Conservation (phyloP, 2,329 filamentous ascomycete species). For the Phaeomoniella chlamydospora region DNA sequence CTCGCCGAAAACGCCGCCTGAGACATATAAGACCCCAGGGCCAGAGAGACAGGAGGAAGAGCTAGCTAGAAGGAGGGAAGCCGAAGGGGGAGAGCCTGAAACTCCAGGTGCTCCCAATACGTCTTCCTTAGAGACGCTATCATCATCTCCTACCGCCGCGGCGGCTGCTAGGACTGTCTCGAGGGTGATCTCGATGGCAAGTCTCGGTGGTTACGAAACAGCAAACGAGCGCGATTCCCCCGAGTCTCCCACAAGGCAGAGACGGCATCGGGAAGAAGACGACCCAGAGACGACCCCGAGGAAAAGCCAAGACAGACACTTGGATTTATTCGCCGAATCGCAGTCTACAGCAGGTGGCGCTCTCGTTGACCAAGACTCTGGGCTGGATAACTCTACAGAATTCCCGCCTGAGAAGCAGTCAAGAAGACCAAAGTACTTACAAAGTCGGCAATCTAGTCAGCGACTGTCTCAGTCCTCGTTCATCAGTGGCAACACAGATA, state of each 20-base stretch:
- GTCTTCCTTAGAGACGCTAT: constrained; percentile 24
- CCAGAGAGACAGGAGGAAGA: constrained; percentile 8
- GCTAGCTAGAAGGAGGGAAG: constrained; percentile 1
- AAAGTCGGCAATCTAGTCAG: constrained; percentile 40
- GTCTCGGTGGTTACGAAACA: constrained; percentile 15
- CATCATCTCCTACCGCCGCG: constrained; percentile 29
- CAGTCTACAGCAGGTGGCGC: not conserved
- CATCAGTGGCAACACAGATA: constrained; percentile 41
- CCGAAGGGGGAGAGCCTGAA: constrained; percentile 8
- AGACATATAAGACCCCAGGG: constrained; percentile 14
- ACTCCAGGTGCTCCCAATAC: constrained; percentile 15
- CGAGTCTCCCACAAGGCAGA: constrained; percentile 4
- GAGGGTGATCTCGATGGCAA: constrained; percentile 21
- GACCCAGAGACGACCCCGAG: constrained; percentile 1
- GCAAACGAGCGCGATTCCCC: constrained; percentile 10
- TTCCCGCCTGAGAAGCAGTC: constrained; percentile 14
- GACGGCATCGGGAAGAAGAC: constrained; percentile 1
- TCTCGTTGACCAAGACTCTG: not conserved
- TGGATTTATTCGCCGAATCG: not conserved
- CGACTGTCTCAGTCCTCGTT: constrained; percentile 44
- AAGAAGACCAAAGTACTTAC: constrained; percentile 40
- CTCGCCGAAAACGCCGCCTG: constrained; percentile 12
- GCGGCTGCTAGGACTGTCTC: constrained; percentile 25
- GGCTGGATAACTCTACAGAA: not conserved
- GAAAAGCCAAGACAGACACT: constrained; percentile 5